These are phyloP conservation scores for Aotearoamyces nothofagi DNA, from an alignment of 2,329 filamentous ascomycete genomes.

Conservation along the genomic window DNA sequence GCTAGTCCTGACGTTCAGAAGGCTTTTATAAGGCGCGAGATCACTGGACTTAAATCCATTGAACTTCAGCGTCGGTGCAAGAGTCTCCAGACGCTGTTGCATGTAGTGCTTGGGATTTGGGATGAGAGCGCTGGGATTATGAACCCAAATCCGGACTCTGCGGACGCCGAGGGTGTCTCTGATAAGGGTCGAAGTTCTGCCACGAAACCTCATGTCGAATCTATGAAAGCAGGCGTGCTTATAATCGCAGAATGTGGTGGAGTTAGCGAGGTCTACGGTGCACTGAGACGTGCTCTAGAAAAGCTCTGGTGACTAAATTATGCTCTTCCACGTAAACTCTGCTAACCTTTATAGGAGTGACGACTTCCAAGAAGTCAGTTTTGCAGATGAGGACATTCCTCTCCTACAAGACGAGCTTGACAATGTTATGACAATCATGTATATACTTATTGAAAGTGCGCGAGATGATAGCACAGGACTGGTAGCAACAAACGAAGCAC, in stretches of 20 bases:
- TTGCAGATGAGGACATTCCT: constrained; percentile 18
- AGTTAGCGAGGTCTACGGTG: constrained; percentile 13
- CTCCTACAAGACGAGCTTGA: constrained; percentile 39
- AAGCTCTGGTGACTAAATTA: constrained; percentile 17
- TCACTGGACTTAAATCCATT: constrained; percentile 28
- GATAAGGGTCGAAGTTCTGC: constrained; percentile 32
- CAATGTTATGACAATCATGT: constrained; percentile 48
- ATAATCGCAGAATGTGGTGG: constrained; percentile 32
- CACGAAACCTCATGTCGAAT: constrained; percentile 38
- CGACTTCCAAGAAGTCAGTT: constrained; percentile 18
- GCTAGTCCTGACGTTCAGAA: constrained; percentile 38
- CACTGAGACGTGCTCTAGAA: constrained; percentile 17
- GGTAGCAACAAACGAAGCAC: constrained; percentile 7
- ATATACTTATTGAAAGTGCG: constrained; percentile 40
- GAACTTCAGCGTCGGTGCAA: constrained; percentile 34
- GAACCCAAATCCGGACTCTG: constrained; percentile 17
- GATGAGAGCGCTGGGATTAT: constrained; percentile 42
- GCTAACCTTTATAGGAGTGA: constrained; percentile 14
- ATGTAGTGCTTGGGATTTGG: constrained; percentile 56
- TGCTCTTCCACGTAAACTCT: background rate
- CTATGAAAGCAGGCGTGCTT: constrained; percentile 38
- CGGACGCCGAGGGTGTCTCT: constrained; percentile 21
- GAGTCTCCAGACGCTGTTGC: constrained; percentile 40
- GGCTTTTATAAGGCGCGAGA: constrained; percentile 39
- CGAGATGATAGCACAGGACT: constrained; percentile 36